Evolutionary conservation across 208 protist genomes (phyloP), one percentile per base, ranked within the genome.

Genomic region (Novymonas esmeraldas): DNA sequence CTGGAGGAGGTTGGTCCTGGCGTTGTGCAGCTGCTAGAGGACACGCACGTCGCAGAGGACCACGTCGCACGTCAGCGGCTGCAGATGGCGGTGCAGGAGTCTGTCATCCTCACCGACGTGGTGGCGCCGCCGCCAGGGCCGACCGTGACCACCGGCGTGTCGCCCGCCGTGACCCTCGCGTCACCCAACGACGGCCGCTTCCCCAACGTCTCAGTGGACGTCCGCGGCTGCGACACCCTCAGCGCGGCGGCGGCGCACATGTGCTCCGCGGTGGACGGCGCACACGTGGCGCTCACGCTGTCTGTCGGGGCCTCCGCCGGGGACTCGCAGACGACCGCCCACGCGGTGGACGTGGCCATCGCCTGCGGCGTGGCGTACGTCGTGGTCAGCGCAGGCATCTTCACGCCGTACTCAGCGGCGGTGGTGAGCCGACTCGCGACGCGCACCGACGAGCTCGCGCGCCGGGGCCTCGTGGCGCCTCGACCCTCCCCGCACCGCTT

Each of bases 31-130:
- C 83, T 84, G 39, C 33, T 95, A 2, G 81, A 91, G 66, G 85
- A 95, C 71, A 90, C 84, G 6, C 90, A 95, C 62, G 64, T 57
- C 34, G 51, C 70, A 11, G 66, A 70, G 31, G 84, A 95, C 60
- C 46, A 41, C 4, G 70, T 65, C 13, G 87, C 80, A 9, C 59
- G 76, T 16, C 78, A 83, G 31, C 78, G 90, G 6, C 54, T 93
- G 38, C 79, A 84, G 67, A 70, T 80, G 11, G 55, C 46, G 0
- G 44, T 90, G 10, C 67, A 72, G 20, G 49, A 72, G 24, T 54
- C 51, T 28, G 34, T 70, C 26, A 34, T 73, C 10, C 55, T 78
- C 9, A 65, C 61, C 29, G 59, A 64, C 16, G 45, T 64, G 49
- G 59, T 7, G 44, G 41, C 39, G 18, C 1, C 9, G 24, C 28